A percentile compares a stretch with the other conserved stretches of the same genome.
Conservation (phyloP, 2,329 filamentous ascomycete genomes). For the Stagonosporopsis tanaceti region DNA sequence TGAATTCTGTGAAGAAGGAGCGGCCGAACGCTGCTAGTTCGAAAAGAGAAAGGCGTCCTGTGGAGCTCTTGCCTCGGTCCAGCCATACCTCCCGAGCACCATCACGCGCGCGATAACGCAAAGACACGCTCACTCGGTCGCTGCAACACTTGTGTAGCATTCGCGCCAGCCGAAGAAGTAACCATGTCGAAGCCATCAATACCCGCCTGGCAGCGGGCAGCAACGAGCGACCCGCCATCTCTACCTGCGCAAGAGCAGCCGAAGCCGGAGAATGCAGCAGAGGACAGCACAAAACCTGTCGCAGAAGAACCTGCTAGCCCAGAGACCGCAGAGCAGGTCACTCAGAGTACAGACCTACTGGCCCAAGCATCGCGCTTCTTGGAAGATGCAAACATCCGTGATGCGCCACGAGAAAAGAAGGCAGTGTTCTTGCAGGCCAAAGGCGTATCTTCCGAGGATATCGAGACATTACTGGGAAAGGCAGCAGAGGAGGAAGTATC, state of each 20-base stretch:
- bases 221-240: conserved; percentile 22
- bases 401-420: conserved; percentile 76
- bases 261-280: conserved; percentile 17
- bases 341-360: conserved; percentile 47
- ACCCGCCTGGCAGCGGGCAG: conserved; percentile 47
- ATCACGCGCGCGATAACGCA: conserved; percentile 15
- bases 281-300: conserved; percentile 21
- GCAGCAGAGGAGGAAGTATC: conserved; percentile 20
- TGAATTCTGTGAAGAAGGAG: not conserved
- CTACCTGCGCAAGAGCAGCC: conserved; percentile 25
- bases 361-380: conserved; percentile 80
- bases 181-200: conserved; percentile 39
- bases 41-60: not conserved
- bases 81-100: conserved; percentile 30
- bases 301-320: conserved; percentile 26
- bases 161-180: not conserved
- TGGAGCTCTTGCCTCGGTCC: conserved; percentile 28
- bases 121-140: not conserved
- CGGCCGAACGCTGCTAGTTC: not conserved
- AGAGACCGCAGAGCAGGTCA: conserved; percentile 15
- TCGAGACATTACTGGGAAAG: conserved; percentile 68
- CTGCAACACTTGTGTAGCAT: not conserved
- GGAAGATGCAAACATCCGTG: conserved; percentile 73
- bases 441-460: conserved; percentile 72
- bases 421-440: conserved; percentile 79